A percentile compares a stretch with the other conserved stretches of the same genome.
Evolutionary conservation across 2,329 filamentous ascomycete genomes (phyloP).

Genomic region (Endoconidiophora polonica): DNA sequence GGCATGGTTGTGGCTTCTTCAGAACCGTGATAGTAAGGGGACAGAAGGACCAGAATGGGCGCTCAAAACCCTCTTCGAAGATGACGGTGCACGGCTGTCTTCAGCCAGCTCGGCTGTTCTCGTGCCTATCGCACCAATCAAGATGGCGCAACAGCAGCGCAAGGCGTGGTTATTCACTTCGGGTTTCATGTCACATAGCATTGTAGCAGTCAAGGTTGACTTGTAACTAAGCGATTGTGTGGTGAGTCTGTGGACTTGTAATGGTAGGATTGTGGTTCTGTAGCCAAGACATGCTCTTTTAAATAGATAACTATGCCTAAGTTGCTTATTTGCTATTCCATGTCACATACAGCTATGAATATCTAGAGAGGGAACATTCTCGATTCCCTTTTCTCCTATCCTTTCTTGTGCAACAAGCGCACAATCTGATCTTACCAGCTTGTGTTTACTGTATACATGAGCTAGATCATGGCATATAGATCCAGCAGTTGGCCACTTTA

Average conservation of each 20-base stretch:
- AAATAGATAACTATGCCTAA: too few species aligned
- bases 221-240: constrained; percentile 17
- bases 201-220: constrained; percentile 36
- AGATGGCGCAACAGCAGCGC: constrained; percentile 24
- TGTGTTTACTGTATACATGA: too few species aligned
- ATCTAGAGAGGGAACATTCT: too few species aligned
- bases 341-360: too few species aligned
- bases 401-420: too few species aligned
- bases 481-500: too few species aligned
- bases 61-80: constrained; percentile 36
- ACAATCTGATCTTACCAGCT: too few species aligned
- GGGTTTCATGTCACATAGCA: constrained; percentile 32
- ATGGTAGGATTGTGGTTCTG: background rate
- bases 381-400: too few species aligned
- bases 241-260: background rate
- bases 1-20: too few species aligned
- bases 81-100: constrained; percentile 35
- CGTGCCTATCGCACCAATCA: constrained; percentile 32
- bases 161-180: constrained; percentile 42
- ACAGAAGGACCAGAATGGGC: constrained; percentile 21
- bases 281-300: background rate
- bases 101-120: constrained; percentile 35
- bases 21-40: background rate
- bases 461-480: too few species aligned
- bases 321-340: too few species aligned